These are phyloP conservation scores for Phytophthora boehmeriae DNA, from an alignment of 352 stramenopile species.

Conservation along the genomic window DNA sequence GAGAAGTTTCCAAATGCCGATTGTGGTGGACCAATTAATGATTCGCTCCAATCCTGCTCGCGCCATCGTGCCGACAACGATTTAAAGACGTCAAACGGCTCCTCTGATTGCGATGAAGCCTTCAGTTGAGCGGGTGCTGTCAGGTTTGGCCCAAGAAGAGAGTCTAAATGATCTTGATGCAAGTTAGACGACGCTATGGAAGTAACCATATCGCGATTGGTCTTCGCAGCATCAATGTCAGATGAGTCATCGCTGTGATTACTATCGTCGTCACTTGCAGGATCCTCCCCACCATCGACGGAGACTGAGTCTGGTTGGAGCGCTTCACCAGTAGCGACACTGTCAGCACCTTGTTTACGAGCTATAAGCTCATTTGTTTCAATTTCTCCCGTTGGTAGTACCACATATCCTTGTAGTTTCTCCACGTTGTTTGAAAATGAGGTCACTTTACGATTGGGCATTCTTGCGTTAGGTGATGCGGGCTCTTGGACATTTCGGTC, in stretches of 20 bases:
- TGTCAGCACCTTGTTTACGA: constrained; percentile 4
- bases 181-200: constrained; percentile 10
- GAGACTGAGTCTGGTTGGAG: not conserved
- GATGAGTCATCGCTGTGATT: constrained; percentile 7
- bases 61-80: constrained; percentile 36
- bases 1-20: constrained; percentile 13
- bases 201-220: constrained; percentile 2
- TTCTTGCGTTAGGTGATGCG: not conserved
- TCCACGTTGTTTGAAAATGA: not conserved
- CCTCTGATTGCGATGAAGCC: constrained; percentile 10
- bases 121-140: not conserved
- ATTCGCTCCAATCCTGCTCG: constrained; percentile 22
- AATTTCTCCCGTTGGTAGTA: not conserved
- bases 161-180: constrained; percentile 2
- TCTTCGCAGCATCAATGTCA: constrained; percentile 8
- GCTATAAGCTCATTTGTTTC: not conserved
- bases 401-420: not conserved
- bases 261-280: not conserved
- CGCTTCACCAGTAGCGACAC: not conserved
- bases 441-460: not conserved
- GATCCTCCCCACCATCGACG: not conserved
- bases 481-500: not conserved
- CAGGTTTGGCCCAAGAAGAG: not conserved
- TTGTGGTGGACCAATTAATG: constrained; percentile 9
- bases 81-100: constrained; percentile 31